Evolutionary conservation across 148 eudicot species (phyloP), one percentile per base, ranked within the genome.

Genomic region (Camellia japonica): DNA sequence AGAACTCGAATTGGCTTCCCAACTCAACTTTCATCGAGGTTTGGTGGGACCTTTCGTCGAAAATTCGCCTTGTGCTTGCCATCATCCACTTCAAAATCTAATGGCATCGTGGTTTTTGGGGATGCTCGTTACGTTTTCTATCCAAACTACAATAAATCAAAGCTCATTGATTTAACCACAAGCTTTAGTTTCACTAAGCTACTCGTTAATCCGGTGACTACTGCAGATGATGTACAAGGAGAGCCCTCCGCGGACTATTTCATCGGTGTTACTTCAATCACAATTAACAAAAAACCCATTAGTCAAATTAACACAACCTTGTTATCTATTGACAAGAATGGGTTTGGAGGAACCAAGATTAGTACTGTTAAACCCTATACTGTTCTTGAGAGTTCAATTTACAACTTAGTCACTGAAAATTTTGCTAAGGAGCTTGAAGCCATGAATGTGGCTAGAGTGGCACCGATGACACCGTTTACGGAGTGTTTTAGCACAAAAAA

Each of bases 1-100:
- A 69, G 80, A 59, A 68, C 84, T n/a, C 49, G 7, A 44, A 11
- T 82, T 1, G 77, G 89, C 0, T 56, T 86, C 8, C 88, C 85
- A 2, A 60, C 78, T 4, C 94, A 89, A 64, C 71, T 90, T 9
- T 42, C 73, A 11, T 87, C 84, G 14, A 78, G 55, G 15, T 77
- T 87, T 18, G 49, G 38, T 30, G 38, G 38, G 38, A 30, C 38
- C 38, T 30, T 30, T 30, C 38, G 13, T 3, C 60, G 47, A 59
- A 86, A 81, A 46, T 89, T 89, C 41, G 87, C 89, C 63, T 41
- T 89, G 6, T 89, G 92, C 71, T 80, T 89, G 18, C 60, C 38
- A 30, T 30, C 80, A 3, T 82, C 81, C 61, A 18, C 84, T 3
- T 20, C 79, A 7, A 68, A 55, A 11, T 10, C 83, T 0, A 79